Evolutionary conservation across 75 land plant genomes (phyloP).

Genomic region (Gnetum montanum): DNA sequence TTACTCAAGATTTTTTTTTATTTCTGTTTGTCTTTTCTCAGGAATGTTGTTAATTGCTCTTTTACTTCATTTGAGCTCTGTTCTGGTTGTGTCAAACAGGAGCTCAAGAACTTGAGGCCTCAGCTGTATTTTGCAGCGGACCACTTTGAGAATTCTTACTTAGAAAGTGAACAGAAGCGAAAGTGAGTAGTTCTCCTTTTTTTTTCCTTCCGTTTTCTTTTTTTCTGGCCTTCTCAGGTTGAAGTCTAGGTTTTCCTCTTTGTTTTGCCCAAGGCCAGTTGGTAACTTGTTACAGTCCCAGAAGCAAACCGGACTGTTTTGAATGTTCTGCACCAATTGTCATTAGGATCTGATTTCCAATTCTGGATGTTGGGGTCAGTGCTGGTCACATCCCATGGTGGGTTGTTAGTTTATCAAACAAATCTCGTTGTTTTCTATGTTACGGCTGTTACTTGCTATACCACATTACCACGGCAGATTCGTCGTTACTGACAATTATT

Average conservation of each 20-base stretch:
- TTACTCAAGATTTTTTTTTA: no score
- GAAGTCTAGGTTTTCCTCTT: no score
- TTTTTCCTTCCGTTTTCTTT: not conserved
- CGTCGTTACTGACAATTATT: no score
- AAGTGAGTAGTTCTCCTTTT: constrained; percentile 1
- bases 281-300: no score
- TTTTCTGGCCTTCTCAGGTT: not conserved
- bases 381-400: no score
- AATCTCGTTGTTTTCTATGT: no score
- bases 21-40: not conserved
- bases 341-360: not conserved
- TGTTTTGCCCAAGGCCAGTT: no score
- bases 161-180: constrained; percentile 32
- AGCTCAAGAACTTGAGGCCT: constrained; percentile 33
- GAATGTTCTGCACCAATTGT: not conserved
- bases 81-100: constrained; percentile 11
- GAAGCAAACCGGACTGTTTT: not conserved
- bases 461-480: no score
- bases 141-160: constrained; percentile 42
- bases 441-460: no score
- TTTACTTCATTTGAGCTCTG: not conserved
- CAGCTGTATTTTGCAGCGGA: constrained; percentile 46
- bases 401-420: no score
- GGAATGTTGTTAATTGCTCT: not conserved
- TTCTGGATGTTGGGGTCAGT: not conserved